Evolutionary conservation across 768 basidiomycete genomes (phyloP).

Genomic region (Lactifluus subvellereus): DNA sequence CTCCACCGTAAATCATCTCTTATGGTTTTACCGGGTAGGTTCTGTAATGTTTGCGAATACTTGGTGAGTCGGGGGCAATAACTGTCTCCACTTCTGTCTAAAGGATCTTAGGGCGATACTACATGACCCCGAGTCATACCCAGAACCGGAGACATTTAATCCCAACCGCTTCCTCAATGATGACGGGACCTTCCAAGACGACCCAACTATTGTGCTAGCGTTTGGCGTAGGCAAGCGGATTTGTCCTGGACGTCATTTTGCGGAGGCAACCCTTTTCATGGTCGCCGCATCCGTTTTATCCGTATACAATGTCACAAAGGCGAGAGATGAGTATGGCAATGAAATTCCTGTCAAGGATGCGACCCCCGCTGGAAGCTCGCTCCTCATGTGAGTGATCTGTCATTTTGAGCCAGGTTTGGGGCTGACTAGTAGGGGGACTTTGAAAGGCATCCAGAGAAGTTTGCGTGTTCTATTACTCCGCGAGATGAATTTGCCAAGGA

Average conservation of each 20-base stretch:
- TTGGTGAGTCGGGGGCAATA: neutral
- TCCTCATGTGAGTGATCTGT: neutral
- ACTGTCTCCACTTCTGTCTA: neutral
- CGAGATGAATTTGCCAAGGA: conserved; percentile 4
- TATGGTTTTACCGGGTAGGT: neutral
- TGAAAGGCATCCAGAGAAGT: neutral
- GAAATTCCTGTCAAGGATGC: conserved; percentile 1
- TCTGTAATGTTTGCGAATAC: neutral
- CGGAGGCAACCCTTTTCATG: conserved; percentile 11
- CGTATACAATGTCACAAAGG: neutral
- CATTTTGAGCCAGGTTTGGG: too few species aligned
- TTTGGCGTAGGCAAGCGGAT: conserved; percentile 9
- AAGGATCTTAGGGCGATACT: conserved; percentile 7
- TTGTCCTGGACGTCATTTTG: conserved; percentile 15
- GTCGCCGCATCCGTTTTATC: conserved; percentile 1
- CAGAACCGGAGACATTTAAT: conserved; percentile 9
- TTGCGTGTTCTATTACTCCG: conserved; percentile 6
- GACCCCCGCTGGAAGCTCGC: neutral
- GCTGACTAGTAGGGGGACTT: too few species aligned
- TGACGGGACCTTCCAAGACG: neutral
- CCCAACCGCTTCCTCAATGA: neutral
- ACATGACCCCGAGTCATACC: conserved; percentile 5
- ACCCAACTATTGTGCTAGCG: neutral
- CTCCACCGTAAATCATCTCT: too few species aligned
- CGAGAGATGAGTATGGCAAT: conserved; percentile 2